Evolutionary conservation across 345 rosid genomes (phyloP), one percentile per base, ranked within the genome.

Genomic region (Sisymbrium altissimum): DNA sequence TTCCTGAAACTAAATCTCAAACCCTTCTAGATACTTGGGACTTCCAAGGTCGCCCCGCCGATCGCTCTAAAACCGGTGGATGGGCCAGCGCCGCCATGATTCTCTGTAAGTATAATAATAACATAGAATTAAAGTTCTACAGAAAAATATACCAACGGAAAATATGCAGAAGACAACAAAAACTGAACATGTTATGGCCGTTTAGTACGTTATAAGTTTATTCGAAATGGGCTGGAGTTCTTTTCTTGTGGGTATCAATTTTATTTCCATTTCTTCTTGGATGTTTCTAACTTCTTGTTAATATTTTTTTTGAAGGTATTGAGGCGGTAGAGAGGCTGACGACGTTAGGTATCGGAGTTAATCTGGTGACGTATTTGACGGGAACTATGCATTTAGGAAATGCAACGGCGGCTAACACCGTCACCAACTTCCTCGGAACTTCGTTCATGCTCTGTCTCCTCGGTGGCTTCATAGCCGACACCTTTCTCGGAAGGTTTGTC

Each of bases 51-150:
- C 87, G 86, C 18, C 88, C 92, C 0, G 90, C 96, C 49, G 86
- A 83, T 29, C 82, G 84, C 38, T 79, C 86, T 50, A 84, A 60
- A 29, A 81, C 96, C 56, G 97, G 98, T 13, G 97, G 99, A 67
- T 95, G 99, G 99, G 69, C 81, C 41, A 83, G 97, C 57, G 88
- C 99, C 40, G 96, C 97, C 78, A 92, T 87, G 97, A 92, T 95
- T 71, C 77, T 95, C 74, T 93, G 98, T 94, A 46, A 68, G 64
- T 61, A 32, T 44, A 36, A 7, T 44, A 36, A 7, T 32, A 62
- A 71, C 45, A 17, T 35, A 65, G 29, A 41, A 23, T 14, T 9
- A 6, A 58, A 59, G 25, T 50, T 49, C 1, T 41, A 4, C 10
- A 66, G 44, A 36, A 38, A 43, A 15, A 57, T 19, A 3, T 21